Base-by-base conservation (phyloP, 1,284 basidiomycete species). In the Boletus semigastroideus region DNA sequence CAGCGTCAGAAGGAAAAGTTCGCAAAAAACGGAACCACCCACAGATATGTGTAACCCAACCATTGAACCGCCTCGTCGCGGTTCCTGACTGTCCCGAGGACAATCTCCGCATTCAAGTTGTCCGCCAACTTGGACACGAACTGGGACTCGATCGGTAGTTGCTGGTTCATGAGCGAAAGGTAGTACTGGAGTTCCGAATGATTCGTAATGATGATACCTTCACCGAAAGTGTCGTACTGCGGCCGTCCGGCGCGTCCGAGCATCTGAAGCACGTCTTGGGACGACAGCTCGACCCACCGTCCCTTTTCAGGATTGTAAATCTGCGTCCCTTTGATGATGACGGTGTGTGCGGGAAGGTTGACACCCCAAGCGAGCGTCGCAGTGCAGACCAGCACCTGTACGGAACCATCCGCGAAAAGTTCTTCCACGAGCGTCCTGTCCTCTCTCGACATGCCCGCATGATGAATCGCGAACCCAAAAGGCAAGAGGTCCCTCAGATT, bases 291-390 rank as follows among this genome's bases (percentile, higher is more conserved):
- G 9, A 91, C 87, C 97, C 96, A 99, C 9, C 92, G 86, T 20
- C 97, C 97, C 74, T 99, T 98, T 72, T 97, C 95, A 0, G 97
- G 97, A 69, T 98, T 98, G 77, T 99, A 99, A 57, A 99, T 95
- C 72, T 99, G 96, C 0, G 97, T 99, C 33, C 97, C 97, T 71
- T 99, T 99, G 80, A 99, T 98, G 74, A 99, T 95, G 71, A 98
- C 96, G 4, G 94, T 92, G 63, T 99, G 97, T 0, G 96, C 96
- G 1, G 97, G 97, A 1, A 99, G 74, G 69, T 99, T 99, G 73
- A 99, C 96, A 79, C 97, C 97, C 97, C 97, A 99, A 0, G 97
- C 96, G 14, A 99, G 85, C 0, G 97, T 99, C 6, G 96, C 97
- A 0, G 97, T 99, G 67, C 93, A 98, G 43, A 98, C 92, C 27